Percentiles rank a stretch among this genome's conserved stretches.
Evolutionary conservation across 495 filamentous ascomycete genomes (phyloP).

Genomic region (Aspergillus diversus): DNA sequence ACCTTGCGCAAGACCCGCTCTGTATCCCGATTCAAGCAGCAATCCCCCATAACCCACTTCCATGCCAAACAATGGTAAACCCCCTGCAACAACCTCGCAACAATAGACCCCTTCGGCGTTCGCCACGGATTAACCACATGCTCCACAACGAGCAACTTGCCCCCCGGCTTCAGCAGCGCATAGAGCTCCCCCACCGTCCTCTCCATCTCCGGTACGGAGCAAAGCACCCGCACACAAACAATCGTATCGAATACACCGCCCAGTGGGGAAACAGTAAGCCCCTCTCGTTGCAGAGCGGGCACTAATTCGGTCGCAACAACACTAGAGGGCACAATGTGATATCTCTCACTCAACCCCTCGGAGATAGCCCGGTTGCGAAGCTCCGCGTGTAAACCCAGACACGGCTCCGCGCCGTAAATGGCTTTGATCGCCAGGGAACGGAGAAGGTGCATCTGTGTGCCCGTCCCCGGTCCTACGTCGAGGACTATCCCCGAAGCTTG

Average conservation of each 20-base stretch:
- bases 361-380: constrained; percentile 50
- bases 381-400: constrained; percentile 53
- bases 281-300: constrained; percentile 40
- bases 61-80: constrained; percentile 40
- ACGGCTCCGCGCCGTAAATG: constrained; percentile 73
- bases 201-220: constrained; percentile 68
- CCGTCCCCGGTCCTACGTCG: constrained; percentile 56
- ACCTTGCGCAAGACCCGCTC: constrained; percentile 52
- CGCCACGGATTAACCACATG: constrained; percentile 62
- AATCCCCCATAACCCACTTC: constrained; percentile 61
- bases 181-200: constrained; percentile 62
- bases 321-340: constrained; percentile 65
- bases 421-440: constrained; percentile 50
- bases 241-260: constrained; percentile 67
- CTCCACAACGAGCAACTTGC: constrained; percentile 70
- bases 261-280: constrained; percentile 29
- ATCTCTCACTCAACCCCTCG: constrained; percentile 59
- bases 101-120: constrained; percentile 50
- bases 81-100: constrained; percentile 48
- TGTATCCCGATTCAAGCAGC: constrained; percentile 60
- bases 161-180: constrained; percentile 65
- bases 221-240: constrained; percentile 70
- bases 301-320: constrained; percentile 56
- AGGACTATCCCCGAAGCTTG: constrained; percentile 45
- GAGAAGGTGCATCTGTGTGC: constrained; percentile 50